phyloP scores from a whole-genome alignment of 2,329 filamentous ascomycete species.

The Diaporthe sp. region DNA sequence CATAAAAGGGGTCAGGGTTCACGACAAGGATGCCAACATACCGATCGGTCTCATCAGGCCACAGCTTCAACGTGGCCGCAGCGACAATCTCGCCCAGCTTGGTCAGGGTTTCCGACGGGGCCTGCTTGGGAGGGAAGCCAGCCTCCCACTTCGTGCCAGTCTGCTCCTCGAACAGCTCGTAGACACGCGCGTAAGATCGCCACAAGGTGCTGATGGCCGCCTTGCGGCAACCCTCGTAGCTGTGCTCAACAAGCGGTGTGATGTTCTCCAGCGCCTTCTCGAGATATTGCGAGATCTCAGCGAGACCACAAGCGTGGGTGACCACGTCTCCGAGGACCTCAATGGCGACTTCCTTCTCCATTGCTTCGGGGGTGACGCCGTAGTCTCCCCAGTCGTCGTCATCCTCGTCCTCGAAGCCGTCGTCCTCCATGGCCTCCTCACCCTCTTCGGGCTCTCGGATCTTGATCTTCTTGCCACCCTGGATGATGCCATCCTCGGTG shows the following conservation, averaged over 20 bases:
- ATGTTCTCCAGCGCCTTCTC: slow-evolving; percentile 88
- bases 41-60: slow-evolving; percentile 93
- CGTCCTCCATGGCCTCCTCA: slow-evolving; percentile 69
- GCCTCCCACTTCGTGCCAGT: slow-evolving; percentile 86
- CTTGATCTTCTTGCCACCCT: slow-evolving; percentile 88
- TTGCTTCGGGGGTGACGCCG: slow-evolving; percentile 88
- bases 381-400: slow-evolving; percentile 85
- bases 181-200: slow-evolving; percentile 92
- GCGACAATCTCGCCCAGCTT: slow-evolving; percentile 89
- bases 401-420: slow-evolving; percentile 68
- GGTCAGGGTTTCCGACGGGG: slow-evolving; percentile 81
- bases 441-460: slow-evolving; percentile 71
- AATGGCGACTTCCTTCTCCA: slow-evolving; percentile 97
- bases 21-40: slow-evolving; percentile 64
- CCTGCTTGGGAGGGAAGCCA: slow-evolving; percentile 83
- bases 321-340: slow-evolving; percentile 96
- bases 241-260: slow-evolving; percentile 84
- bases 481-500: slow-evolving; percentile 72
- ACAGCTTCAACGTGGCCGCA: slow-evolving; percentile 84
- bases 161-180: slow-evolving; percentile 84
- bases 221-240: slow-evolving; percentile 93
- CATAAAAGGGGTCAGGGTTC: slow-evolving; percentile 56
- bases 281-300: slow-evolving; percentile 80
- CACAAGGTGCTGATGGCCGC: slow-evolving; percentile 91
- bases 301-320: slow-evolving; percentile 83